Conservation (phyloP, 495 filamentous ascomycete genomes). For the Annulohypoxylon nitens region DNA sequence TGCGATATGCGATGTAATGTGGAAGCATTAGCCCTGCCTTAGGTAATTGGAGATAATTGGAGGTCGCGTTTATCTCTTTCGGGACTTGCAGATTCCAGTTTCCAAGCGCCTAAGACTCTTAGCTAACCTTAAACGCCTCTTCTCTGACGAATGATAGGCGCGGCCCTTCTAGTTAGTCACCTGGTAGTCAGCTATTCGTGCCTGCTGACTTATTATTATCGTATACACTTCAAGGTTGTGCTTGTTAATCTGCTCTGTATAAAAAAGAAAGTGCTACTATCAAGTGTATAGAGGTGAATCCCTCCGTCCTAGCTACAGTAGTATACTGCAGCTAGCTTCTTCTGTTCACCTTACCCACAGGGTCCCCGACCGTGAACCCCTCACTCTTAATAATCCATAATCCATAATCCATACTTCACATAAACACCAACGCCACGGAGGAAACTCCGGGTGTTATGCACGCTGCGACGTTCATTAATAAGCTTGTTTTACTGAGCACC, state of each 20-base stretch:
- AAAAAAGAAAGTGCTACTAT: background rate
- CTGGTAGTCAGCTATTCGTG: background rate
- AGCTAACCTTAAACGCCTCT: background rate
- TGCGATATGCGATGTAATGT: background rate
- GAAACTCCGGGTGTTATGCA: background rate
- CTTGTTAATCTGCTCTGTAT: no score
- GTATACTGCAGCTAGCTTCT: background rate
- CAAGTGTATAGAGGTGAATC: background rate
- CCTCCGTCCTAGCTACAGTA: background rate
- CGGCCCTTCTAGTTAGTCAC: background rate
- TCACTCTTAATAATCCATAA: background rate
- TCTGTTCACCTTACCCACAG: slow-evolving; percentile 20
- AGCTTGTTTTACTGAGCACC: background rate
- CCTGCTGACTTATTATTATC: background rate
- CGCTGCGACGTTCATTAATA: background rate
- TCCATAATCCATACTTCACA: background rate
- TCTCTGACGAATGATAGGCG: background rate
- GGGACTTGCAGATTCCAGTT: no score
- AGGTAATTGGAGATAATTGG: background rate
- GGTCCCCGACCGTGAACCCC: background rate
- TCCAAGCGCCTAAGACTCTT: no score
- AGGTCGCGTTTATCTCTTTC: no score
- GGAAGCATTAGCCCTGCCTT: slow-evolving; percentile 14
- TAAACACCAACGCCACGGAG: slow-evolving; percentile 10
- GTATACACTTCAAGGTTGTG: no score